Percentiles rank a stretch among this genome's conserved stretches.
These are phyloP conservation scores for Lactarius vividus DNA, from an alignment of 768 basidiomycete species.

Conservation along the genomic window DNA sequence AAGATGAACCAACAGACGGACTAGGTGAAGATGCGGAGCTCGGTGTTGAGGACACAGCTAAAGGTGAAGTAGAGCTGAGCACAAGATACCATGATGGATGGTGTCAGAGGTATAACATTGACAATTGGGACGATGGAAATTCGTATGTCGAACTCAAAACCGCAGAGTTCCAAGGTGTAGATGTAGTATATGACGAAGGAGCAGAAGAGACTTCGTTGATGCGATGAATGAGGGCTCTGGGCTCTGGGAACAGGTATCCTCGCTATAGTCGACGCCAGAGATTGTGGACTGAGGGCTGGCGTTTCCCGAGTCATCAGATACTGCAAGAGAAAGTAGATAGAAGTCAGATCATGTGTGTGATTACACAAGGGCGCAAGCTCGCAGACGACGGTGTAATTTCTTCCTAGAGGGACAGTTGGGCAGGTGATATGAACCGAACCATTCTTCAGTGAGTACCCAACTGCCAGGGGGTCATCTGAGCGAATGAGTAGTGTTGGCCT, in stretches of 20 bases:
- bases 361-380: constrained; percentile 19
- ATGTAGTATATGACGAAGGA: neutral
- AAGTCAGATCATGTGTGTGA: neutral
- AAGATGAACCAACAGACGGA: neutral
- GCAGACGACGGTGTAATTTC: constrained; percentile 50
- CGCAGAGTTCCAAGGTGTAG: neutral
- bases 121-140: neutral
- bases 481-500: neutral
- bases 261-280: neutral
- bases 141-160: neutral
- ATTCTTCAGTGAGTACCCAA: constrained; percentile 39
- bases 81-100: neutral
- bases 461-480: constrained; percentile 45
- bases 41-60: neutral
- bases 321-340: constrained; percentile 3
- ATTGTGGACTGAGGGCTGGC: constrained; percentile 22
- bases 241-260: neutral
- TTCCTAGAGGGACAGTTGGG: constrained; percentile 37
- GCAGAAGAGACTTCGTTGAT: neutral
- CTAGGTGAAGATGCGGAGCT: neutral
- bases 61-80: neutral
- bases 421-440: constrained; percentile 42
- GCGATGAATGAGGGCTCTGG: neutral
- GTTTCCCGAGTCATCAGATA: constrained; percentile 23
- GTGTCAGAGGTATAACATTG: neutral